Evolutionary conservation across 2,329 filamentous ascomycete genomes (phyloP), one percentile per base, ranked within the genome.

Genomic region (Didymella pinodella): DNA sequence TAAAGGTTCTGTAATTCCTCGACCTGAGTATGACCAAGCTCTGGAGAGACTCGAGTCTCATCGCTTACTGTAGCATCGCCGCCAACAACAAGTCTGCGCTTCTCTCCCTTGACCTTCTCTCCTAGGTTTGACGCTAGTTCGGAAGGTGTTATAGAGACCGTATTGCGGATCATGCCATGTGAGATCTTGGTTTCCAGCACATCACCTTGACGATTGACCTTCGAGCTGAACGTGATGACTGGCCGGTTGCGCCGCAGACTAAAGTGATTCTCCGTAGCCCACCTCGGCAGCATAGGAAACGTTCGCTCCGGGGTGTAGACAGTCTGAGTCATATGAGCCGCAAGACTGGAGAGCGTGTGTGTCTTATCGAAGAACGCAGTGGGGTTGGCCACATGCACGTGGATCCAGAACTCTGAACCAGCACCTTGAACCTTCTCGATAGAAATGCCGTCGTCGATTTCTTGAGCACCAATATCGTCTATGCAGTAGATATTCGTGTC

Each of bases 391-490:
- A 90, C 84, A 73, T 95, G 91, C 31, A 92, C 78, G 69, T 93
- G 90, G 29, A 94, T 80, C 91, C 91, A 95, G 68, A 85, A 86
- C 64, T 90, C 70, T 25, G 49, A 81, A 72, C 20, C 81, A 61
- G 75, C 75, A 18, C 75, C 79, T 4, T 80, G 76, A 1, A 88
- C 84, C 45, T 77, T 74, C 70, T 92, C 88, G 7, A 95, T 70
- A 0, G 91, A 94, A 8, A 96, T 78, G 1, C 88, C 91, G 71
- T 96, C 91, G 65, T 96, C 91, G 57, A 95, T 90, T 66, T 94
- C 87, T 28, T 84, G 80, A 0, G 92, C 90, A 34, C 77, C 78
- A 20, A 82, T 81, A 28, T 85, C 83, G 69, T 96, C 91, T 59
- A 96, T 90, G 65, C 90, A 92, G 71, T 88, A 93, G 1, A 90